Evolutionary conservation across 1,139 yeast species (phyloP).

Genomic region (Petasospora rhodanensis): DNA sequence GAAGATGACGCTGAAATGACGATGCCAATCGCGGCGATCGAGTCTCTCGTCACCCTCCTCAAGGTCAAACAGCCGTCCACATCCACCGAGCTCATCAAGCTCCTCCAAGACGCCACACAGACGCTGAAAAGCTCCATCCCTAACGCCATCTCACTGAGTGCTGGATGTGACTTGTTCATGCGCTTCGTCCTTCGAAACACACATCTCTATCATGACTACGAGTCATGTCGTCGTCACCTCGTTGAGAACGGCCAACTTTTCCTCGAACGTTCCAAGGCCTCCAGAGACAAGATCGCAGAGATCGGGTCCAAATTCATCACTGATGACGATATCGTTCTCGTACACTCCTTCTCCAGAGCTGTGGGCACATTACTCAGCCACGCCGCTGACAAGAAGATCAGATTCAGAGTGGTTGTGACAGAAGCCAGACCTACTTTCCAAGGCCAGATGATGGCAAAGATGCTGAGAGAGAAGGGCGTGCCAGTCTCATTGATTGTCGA

Average conservation of each 20-base stretch:
- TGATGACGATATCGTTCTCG: constrained; percentile 87
- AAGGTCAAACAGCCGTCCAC: constrained; percentile 84
- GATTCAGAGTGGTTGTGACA: constrained; percentile 89
- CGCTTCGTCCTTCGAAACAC: constrained; percentile 88
- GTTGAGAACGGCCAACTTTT: constrained; percentile 93
- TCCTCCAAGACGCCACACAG: constrained; percentile 71
- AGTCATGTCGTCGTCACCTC: constrained; percentile 81
- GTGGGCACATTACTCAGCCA: constrained; percentile 70
- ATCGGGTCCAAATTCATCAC: constrained; percentile 85
- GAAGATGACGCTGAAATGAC: constrained; percentile 92
- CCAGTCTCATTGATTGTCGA: constrained; percentile 91
- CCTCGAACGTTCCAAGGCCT: constrained; percentile 85
- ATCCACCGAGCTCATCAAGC: constrained; percentile 83
- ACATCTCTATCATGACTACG: constrained; percentile 91
- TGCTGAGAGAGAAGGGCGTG: constrained; percentile 70
- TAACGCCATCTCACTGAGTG: constrained; percentile 87
- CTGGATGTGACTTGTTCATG: constrained; percentile 97
- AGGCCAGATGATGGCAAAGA: constrained; percentile 71
- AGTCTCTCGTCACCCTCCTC: constrained; percentile 80
- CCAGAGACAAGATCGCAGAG: constrained; percentile 83
- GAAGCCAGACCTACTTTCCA: constrained; percentile 87
- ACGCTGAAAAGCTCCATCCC: constrained; percentile 74
- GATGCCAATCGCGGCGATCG: constrained; percentile 99
- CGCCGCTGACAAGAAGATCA: constrained; percentile 69
- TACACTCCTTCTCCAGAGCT: constrained; percentile 91